Conservation (phyloP, 2,329 filamentous ascomycete genomes). For the Microdochium nivale region DNA sequence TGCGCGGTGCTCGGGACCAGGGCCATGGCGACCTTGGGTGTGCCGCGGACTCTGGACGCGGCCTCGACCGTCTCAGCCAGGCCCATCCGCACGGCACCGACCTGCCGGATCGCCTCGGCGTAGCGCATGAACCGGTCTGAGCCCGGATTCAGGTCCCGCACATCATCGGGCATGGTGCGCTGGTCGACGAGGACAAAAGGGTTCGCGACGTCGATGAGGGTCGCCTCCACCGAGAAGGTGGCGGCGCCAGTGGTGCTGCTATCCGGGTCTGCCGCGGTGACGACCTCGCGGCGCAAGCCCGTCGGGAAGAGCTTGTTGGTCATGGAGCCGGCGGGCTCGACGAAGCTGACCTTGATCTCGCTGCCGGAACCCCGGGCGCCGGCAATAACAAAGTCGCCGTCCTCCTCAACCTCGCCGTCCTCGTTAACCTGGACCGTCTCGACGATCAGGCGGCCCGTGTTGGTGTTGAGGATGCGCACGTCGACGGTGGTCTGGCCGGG, state of each 20-base stretch:
- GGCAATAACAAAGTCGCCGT: slow-evolving; percentile 47
- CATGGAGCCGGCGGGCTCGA: slow-evolving; percentile 50
- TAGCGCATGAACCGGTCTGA: neutral
- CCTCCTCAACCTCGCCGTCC: slow-evolving; percentile 33
- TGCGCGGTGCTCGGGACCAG: slow-evolving; percentile 13
- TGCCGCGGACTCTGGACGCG: slow-evolving; percentile 19
- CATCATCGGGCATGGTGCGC: slow-evolving; percentile 30
- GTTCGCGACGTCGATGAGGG: slow-evolving; percentile 27
- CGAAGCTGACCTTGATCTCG: slow-evolving; percentile 48
- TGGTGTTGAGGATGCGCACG: slow-evolving; percentile 50
- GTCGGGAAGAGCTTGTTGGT: slow-evolving; percentile 52
- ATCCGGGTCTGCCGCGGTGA: slow-evolving; percentile 26
- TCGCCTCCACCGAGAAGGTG: slow-evolving; percentile 12
- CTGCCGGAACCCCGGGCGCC: slow-evolving; percentile 46
- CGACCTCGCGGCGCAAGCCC: slow-evolving; percentile 33
- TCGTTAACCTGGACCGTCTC: slow-evolving; percentile 41
- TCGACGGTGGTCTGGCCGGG: slow-evolving; percentile 3
- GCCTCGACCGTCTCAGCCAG: slow-evolving; percentile 31
- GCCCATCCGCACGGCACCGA: slow-evolving; percentile 49
- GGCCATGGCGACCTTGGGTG: slow-evolving; percentile 50
- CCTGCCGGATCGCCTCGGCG: slow-evolving; percentile 42
- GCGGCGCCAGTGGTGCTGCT: slow-evolving; percentile 17
- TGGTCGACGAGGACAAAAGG: slow-evolving; percentile 41
- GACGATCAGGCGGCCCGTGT: slow-evolving; percentile 47
- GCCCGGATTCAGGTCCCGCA: slow-evolving; percentile 12